Evolutionary conservation across 176 grass and related monocot species (phyloP), one percentile per base, ranked within the genome.

Genomic region (Ananas comosus): DNA sequence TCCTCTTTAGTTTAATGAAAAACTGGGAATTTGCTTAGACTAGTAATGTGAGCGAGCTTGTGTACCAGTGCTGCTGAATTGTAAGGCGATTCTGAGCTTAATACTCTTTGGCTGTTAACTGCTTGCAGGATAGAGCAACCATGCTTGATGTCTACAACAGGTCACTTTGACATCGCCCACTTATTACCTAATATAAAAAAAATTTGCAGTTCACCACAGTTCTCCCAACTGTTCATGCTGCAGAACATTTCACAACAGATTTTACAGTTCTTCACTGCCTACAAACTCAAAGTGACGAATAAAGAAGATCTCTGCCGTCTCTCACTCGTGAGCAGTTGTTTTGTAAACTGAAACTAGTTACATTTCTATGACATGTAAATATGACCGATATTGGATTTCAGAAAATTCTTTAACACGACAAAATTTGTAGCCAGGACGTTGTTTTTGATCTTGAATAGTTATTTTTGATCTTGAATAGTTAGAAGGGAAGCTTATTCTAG

Each of bases 91-190:
- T 19, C 70, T 88, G 57, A 80, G 76, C 52, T 66, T 66, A 48
- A 70, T 83, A 74, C 76, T 65, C 73, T 73, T 53, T 82, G 19
- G 4, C 33, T 42, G 33, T 42, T 42, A 42, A 42, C 33, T 81
- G 54, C 72, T 87, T 83, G 51, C 93, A 97, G 89, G 89, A 90
- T 29, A 97, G 90, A 76, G 56, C 74, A 50, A 84, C 65, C 48
- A 85, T 90, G 70, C 89, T 90, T 79, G 86, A 97, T 71, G 69
- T 59, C 16, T 74, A 92, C 87, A 87, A 72, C 74, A 83, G 81
- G 80, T 87, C 83, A 25, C 78, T 89, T 61, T 91, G 68, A 78
- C 58, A 80, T 53, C 75, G 50, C 28, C 2, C 65, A 76, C 71
- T 68, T 75, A 59, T 52, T 4, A 59, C 63, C 74, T 77, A 79